Evolutionary conservation across 2,329 filamentous ascomycete species (phyloP).

Genomic region (Penicillium olsonii): DNA sequence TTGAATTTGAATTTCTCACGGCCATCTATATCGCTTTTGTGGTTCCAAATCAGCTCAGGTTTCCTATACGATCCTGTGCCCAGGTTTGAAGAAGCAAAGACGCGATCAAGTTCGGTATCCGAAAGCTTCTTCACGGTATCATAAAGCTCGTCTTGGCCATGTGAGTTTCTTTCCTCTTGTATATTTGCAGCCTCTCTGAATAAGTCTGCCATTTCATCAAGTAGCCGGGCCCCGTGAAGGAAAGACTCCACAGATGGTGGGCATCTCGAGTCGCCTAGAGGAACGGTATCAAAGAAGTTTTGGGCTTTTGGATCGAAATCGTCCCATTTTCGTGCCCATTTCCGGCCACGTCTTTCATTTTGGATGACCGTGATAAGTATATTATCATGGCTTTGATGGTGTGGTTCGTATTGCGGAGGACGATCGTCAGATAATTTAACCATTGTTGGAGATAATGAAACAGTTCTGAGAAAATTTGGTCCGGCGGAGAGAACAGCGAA

Average conservation of each 20-base stretch:
- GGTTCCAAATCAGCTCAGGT: too few species aligned
- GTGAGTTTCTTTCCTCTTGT: too few species aligned
- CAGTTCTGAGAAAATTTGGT: background rate
- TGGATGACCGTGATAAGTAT: background rate
- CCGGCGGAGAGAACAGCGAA: background rate
- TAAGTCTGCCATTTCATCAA: too few species aligned
- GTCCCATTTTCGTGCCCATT: background rate
- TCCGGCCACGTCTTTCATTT: background rate
- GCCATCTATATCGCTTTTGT: too few species aligned
- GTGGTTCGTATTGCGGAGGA: constrained; percentile 2
- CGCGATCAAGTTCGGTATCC: background rate
- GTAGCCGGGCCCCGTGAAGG: too few species aligned
- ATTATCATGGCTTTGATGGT: constrained; percentile 1
- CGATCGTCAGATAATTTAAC: background rate
- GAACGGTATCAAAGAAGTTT: too few species aligned
- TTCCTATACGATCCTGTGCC: background rate
- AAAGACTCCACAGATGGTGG: too few species aligned
- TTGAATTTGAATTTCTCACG: too few species aligned
- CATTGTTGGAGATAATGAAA: constrained; percentile 4
- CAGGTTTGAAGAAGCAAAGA: background rate
- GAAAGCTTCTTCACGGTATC: background rate
- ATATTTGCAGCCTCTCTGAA: too few species aligned
- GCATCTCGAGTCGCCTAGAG: too few species aligned
- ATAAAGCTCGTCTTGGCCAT: background rate
- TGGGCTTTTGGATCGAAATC: too few species aligned